Evolutionary conservation across 2,329 filamentous ascomycete genomes (phyloP).

Genomic region (Penicillium rolfsii): DNA sequence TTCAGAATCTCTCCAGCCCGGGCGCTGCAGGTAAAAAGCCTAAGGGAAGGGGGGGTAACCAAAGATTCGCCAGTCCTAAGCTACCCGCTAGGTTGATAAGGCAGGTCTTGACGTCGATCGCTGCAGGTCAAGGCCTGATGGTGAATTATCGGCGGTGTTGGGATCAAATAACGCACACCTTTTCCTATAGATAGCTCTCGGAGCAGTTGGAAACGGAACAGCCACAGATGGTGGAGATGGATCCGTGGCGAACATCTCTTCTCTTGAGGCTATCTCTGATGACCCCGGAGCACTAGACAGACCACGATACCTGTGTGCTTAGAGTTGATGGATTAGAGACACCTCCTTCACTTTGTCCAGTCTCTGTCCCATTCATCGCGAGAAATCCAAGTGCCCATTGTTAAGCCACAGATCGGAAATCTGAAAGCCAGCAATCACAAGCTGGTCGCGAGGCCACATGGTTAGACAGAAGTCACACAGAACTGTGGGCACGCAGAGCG

Average conservation of each 20-base stretch:
- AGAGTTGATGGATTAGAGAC: background rate
- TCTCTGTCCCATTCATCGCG: background rate
- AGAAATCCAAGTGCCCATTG: background rate
- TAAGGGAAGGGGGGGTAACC: background rate
- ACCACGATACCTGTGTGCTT: background rate
- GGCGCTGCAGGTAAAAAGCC: background rate
- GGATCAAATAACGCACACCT: background rate
- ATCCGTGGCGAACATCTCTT: background rate
- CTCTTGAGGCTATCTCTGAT: background rate
- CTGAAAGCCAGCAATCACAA: background rate
- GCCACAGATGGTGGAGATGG: background rate
- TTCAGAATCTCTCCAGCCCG: constrained; percentile 21
- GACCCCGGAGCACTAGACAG: background rate
- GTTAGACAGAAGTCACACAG: background rate
- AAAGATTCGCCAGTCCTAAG: background rate
- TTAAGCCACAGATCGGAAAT: background rate
- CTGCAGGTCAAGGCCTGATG: constrained; percentile 10
- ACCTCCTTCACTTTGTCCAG: background rate
- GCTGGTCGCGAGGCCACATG: background rate
- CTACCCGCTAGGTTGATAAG: background rate
- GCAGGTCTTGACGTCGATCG: constrained; percentile 19
- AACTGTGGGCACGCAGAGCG: background rate
- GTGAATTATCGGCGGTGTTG: background rate
- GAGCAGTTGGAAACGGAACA: background rate
- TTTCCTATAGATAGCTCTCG: background rate